Percentiles rank a stretch among this genome's conserved stretches.
Conservation (phyloP, 495 filamentous ascomycete species). For the Daldinia concentrica region DNA sequence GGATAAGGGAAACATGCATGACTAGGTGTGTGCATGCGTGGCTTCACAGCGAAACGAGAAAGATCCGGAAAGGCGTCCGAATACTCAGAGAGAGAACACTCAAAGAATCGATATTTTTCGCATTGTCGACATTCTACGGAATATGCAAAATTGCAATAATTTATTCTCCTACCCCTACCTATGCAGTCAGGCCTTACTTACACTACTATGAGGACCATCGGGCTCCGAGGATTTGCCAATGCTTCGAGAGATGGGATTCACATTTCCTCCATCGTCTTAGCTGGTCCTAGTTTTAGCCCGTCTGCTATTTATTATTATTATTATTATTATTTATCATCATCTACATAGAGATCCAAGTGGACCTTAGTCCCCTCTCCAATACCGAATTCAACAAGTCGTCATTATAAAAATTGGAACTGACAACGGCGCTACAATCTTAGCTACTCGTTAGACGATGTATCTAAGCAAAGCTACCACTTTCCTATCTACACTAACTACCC, state of each 20-base stretch:
- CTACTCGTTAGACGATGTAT: slow-evolving; percentile 18
- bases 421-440: slow-evolving; percentile 27
- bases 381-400: slow-evolving; percentile 29
- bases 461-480: slow-evolving; percentile 9
- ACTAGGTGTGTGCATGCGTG: slow-evolving; percentile 26
- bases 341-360: slow-evolving; percentile 28
- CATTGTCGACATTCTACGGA: not conserved
- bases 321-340: not conserved
- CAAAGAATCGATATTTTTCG: slow-evolving; percentile 3
- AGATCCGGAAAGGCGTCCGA: slow-evolving; percentile 27
- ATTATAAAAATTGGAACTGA: slow-evolving; percentile 37
- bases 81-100: slow-evolving; percentile 1
- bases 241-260: slow-evolving; percentile 28
- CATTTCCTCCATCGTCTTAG: slow-evolving; percentile 33
- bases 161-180: not conserved
- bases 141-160: not conserved
- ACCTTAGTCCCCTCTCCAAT: slow-evolving; percentile 14
- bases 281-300: not conserved
- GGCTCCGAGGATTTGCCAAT: slow-evolving; percentile 18
- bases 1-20: slow-evolving; percentile 34
- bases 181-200: slow-evolving; percentile 6
- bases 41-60: slow-evolving; percentile 38
- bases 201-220: not conserved
- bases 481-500: not conserved
- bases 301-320: not conserved